A percentile compares a stretch with the other conserved stretches of the same genome.
Evolutionary conservation across 306 rosid genomes (phyloP).

Genomic region (Begonia peltatifolia): DNA sequence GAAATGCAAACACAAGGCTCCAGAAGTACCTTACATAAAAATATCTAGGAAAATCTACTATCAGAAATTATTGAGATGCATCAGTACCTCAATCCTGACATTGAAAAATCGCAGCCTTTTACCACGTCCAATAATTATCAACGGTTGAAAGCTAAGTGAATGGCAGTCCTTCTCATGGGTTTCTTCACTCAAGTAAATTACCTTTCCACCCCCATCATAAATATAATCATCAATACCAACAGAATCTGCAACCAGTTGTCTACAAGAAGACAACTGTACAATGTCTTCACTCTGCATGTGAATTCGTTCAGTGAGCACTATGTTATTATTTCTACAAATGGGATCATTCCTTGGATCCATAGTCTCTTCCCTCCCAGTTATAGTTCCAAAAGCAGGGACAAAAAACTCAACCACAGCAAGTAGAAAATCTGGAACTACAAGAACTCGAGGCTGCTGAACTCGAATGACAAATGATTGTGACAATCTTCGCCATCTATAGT

Average conservation of each 20-base stretch:
- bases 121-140: constrained; percentile 72
- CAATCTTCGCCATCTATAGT: constrained; percentile 70
- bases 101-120: constrained; percentile 79
- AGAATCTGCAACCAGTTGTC: constrained; percentile 68
- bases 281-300: constrained; percentile 75
- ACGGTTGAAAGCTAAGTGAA: constrained; percentile 44
- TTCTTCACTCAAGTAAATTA: constrained; percentile 55
- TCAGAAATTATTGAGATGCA: constrained; percentile 7
- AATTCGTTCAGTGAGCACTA: constrained; percentile 48
- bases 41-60: too few species aligned
- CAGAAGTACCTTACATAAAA: too few species aligned
- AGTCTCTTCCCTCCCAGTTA: constrained; percentile 89
- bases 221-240: constrained; percentile 61
- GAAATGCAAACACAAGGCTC: too few species aligned
- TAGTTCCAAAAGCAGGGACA: constrained; percentile 79
- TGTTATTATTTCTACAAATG: constrained; percentile 38
- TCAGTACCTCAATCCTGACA: constrained; percentile 80
- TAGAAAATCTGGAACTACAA: constrained; percentile 95
- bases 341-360: constrained; percentile 87
- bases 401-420: constrained; percentile 90
- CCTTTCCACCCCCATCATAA: constrained; percentile 92
- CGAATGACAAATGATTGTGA: constrained; percentile 80
- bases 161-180: constrained; percentile 41
- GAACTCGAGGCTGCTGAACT: constrained; percentile 91
- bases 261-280: constrained; percentile 65